A percentile compares a stretch with the other conserved stretches of the same genome.
Evolutionary conservation across 2,329 filamentous ascomycete species (phyloP).

Genomic region (Colletotrichum coccodes): DNA sequence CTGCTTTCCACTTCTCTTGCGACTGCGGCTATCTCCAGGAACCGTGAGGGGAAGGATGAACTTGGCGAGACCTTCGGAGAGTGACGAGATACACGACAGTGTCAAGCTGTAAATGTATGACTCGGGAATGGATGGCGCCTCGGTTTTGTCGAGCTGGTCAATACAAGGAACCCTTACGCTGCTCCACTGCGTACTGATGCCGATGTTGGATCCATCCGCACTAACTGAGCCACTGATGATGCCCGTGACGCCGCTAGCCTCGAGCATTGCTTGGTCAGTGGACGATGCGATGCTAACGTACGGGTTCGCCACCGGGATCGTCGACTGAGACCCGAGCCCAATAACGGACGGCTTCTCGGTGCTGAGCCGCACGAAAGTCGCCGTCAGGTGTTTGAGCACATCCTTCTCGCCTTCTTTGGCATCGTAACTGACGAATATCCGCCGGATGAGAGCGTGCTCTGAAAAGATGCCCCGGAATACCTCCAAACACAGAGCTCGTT

Average conservation of each 20-base stretch:
- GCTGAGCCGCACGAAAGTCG: conserved; percentile 89
- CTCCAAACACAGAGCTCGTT: conserved; percentile 89
- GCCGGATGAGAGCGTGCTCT: conserved; percentile 80
- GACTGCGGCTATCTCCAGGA: conserved; percentile 70
- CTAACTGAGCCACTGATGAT: conserved; percentile 82
- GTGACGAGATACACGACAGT: conserved; percentile 85
- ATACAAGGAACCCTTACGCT: conserved; percentile 87
- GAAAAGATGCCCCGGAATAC: conserved; percentile 87
- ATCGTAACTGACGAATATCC: conserved; percentile 86
- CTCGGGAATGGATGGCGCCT: conserved; percentile 84
- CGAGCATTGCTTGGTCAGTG: conserved; percentile 86
- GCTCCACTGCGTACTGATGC: conserved; percentile 94
- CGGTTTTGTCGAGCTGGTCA: conserved; percentile 92
- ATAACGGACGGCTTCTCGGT: conserved; percentile 92
- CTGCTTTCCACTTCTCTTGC: conserved; percentile 59
- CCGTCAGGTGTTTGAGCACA: conserved; percentile 84
- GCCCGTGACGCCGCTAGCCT: conserved; percentile 87
- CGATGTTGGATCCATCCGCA: conserved; percentile 73
- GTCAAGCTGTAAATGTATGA: conserved; percentile 94
- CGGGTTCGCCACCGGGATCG: conserved; percentile 74
- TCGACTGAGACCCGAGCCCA: conserved; percentile 88
- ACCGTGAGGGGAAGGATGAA: conserved; percentile 93
- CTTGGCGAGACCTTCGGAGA: conserved; percentile 93
- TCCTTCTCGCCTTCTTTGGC: conserved; percentile 75
- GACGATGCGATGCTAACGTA: conserved; percentile 65